These are phyloP conservation scores for Podaxis sp. DNA, from an alignment of 768 basidiomycete species.

Conservation along the genomic window DNA sequence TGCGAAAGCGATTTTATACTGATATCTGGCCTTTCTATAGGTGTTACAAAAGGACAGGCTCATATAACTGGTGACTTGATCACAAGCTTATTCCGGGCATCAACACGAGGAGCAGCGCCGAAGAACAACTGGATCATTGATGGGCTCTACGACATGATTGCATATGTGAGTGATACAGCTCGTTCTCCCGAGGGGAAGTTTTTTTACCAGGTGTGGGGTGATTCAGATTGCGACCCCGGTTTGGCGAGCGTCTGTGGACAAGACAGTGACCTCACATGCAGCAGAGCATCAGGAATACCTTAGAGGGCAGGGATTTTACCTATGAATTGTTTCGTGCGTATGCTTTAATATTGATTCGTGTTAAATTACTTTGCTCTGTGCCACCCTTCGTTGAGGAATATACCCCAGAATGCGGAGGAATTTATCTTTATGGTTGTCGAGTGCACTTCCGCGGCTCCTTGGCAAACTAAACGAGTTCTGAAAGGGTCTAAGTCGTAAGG, in stretches of 20 bases:
- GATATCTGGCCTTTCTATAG: constrained; percentile 27
- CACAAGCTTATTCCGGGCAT: constrained; percentile 61
- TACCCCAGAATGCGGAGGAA: neutral
- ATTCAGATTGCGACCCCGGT: constrained; percentile 46
- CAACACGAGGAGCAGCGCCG: constrained; percentile 60
- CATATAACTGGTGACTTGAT: constrained; percentile 76
- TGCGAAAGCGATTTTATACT: neutral
- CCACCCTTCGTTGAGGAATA: neutral
- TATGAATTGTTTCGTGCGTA: neutral
- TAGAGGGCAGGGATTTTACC: constrained; percentile 38
- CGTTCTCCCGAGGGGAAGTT: neutral
- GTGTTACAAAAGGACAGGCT: constrained; percentile 62
- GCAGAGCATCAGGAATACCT: constrained; percentile 46
- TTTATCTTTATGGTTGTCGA: neutral
- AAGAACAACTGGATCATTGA: constrained; percentile 61
- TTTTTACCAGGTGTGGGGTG: constrained; percentile 11
- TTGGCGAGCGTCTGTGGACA: constrained; percentile 49
- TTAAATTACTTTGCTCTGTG: neutral
- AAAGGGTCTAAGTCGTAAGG: neutral
- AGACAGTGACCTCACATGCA: constrained; percentile 37
- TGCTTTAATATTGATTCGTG: neutral
- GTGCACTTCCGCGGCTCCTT: neutral
- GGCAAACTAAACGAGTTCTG: constrained; percentile 4
- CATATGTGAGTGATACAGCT: constrained; percentile 33
- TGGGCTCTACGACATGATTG: constrained; percentile 37